Evolutionary conservation across 2,329 filamentous ascomycete species (phyloP).

Genomic region (Exophiala dermatitidis): DNA sequence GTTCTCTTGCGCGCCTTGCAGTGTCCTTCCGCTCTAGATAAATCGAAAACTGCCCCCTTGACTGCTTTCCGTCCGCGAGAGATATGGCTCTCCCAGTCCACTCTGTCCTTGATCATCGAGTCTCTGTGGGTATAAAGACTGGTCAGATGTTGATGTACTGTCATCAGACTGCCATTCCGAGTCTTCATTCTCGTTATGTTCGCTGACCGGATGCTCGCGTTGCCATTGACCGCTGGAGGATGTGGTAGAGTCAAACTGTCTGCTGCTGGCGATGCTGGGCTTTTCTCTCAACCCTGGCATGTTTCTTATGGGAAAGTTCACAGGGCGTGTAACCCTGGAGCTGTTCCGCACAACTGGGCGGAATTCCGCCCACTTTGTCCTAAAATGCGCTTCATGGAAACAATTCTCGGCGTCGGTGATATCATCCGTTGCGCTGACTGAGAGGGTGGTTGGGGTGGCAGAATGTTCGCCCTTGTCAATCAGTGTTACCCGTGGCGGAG

Average conservation of each 20-base stretch:
- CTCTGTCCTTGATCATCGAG: slow-evolving; percentile 14
- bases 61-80: slow-evolving; percentile 24
- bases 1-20: background rate
- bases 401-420: background rate
- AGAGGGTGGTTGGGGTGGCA: background rate
- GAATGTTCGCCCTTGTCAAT: too few relatives aligned
- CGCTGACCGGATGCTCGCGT: slow-evolving; percentile 25
- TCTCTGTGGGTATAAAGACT: background rate
- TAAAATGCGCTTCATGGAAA: slow-evolving; percentile 7
- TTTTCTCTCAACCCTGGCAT: background rate
- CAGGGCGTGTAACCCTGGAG: background rate
- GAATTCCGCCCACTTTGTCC: slow-evolving; percentile 14
- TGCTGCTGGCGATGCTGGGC: slow-evolving; percentile 13
- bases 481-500: background rate
- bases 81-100: slow-evolving; percentile 22
- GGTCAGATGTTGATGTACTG: slow-evolving; percentile 5
- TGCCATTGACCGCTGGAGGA: slow-evolving; percentile 22
- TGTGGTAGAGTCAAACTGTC: slow-evolving; percentile 21
- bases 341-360: slow-evolving; percentile 2
- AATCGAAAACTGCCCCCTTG: slow-evolving; percentile 30
- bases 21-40: slow-evolving; percentile 22
- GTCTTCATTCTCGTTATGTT: slow-evolving; percentile 21
- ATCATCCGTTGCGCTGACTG: background rate
- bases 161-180: slow-evolving; percentile 25
- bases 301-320: background rate